Conservation (phyloP, 176 grass and related monocot genomes). For the Paspalum vaginatum region DNA sequence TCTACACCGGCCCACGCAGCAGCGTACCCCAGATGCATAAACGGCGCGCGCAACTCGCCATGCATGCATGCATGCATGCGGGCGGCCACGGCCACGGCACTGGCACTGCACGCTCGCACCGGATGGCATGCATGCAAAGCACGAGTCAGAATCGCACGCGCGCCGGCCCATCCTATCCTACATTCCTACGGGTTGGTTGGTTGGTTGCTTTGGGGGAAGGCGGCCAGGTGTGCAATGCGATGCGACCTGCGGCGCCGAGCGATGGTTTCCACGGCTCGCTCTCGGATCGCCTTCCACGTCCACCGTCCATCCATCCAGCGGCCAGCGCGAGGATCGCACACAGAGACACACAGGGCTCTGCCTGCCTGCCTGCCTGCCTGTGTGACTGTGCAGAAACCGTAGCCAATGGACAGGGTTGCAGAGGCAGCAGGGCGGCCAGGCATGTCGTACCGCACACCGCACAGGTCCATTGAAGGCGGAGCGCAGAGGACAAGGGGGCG, state of each 20-base stretch:
- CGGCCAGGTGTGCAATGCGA: no score
- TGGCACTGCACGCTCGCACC: no score
- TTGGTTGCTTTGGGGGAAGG: no score
- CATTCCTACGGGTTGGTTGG: no score
- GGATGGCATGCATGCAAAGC: neutral
- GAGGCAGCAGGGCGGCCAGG: neutral
- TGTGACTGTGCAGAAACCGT: slow-evolving; percentile 8
- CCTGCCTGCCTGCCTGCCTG: neutral
- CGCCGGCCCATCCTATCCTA: slow-evolving; percentile 31
- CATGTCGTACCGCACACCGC: neutral
- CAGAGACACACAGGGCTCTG: no score
- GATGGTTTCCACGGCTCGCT: neutral
- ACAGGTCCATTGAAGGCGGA: neutral
- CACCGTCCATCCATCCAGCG: no score
- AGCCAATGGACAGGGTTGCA: neutral
- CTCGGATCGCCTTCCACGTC: no score
- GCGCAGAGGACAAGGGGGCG: neutral
- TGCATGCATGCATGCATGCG: neutral
- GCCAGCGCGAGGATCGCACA: no score
- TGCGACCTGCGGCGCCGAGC: no score
- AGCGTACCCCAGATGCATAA: neutral
- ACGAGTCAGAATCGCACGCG: neutral
- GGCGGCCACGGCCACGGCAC: neutral
- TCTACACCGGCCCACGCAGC: neutral
- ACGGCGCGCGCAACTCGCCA: neutral